Evolutionary conservation across 1,284 basidiomycete species (phyloP), one percentile per base, ranked within the genome.

Genomic region (Puccinia polysora): DNA sequence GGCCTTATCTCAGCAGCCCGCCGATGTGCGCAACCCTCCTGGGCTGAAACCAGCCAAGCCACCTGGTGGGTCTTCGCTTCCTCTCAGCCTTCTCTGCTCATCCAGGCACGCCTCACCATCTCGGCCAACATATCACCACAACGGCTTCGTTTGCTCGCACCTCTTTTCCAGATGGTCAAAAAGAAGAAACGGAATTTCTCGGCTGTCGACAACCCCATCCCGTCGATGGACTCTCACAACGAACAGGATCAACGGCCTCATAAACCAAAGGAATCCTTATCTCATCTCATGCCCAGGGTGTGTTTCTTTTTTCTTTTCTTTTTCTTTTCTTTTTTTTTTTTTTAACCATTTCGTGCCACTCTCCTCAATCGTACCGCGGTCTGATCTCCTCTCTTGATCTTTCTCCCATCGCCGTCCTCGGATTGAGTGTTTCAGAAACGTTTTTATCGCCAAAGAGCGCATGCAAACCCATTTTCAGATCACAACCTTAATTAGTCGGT

Each of bases 391-490:
- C 40, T 55, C 0, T 63, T n/a, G 1, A 20, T 50, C 32, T 28
- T 30, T 10, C n/a, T n/a, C n/a, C n/a, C n/a, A n/a, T n/a, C n/a
- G n/a, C n/a, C n/a, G n/a, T n/a, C n/a, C n/a, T n/a, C n/a, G n/a
- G n/a, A n/a, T n/a, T n/a, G n/a, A n/a, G n/a, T n/a, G n/a, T n/a
- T n/a, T n/a, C 38, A 96, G 89, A 97, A 97, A 88, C 87, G 89
- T 78, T 91, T 90, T 81, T 99, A 98, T 81, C 85, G 96, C 25
- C 96, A 99, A 80, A 85, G 96, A 70, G 96, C 95, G 2, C 95
- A 99, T 80, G 94, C 95, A 6, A 99, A 99, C 80, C 95, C 95
- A 1, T 97, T 99, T 81, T 91, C 90, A 14, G 96, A 98, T 81
- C 96, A 98, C 81, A 84, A 86, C 28, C 85, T 99, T 62, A 87